Evolutionary conservation across 2,329 filamentous ascomycete species (phyloP).

Genomic region (Neonectria faginata): DNA sequence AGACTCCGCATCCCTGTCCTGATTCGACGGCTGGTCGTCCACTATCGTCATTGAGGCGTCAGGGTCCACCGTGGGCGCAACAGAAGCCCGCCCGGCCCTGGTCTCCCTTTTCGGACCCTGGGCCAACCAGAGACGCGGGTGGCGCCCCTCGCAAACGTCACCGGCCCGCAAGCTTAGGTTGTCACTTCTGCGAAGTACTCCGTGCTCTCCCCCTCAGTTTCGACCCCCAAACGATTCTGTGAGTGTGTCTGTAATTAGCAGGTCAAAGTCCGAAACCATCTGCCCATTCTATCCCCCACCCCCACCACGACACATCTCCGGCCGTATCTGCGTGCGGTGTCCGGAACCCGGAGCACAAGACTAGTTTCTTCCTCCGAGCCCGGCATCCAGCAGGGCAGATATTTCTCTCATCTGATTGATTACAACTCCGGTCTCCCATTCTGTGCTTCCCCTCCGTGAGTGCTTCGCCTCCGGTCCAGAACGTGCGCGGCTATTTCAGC

Average conservation of each 20-base stretch:
- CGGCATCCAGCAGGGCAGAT: constrained; percentile 6
- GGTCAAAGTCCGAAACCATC: not conserved
- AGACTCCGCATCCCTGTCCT: constrained; percentile 3
- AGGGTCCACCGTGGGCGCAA: constrained; percentile 45
- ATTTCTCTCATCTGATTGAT: not conserved
- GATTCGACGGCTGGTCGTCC: constrained; percentile 5
- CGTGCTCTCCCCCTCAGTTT: not conserved
- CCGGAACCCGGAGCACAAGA: constrained; percentile 12
- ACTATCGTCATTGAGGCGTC: constrained; percentile 43
- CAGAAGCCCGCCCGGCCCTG: constrained; percentile 1
- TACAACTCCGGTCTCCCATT: not conserved
- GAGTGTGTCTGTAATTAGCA: not conserved
- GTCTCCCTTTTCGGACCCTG: not conserved
- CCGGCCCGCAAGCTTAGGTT: constrained; percentile 34
- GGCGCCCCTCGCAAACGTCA: constrained; percentile 42
- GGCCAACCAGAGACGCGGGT: constrained; percentile 38
- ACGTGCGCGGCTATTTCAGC: not conserved
- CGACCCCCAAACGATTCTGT: not conserved
- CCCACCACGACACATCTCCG: not conserved
- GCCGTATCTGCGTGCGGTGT: not conserved
- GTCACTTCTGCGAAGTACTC: not conserved
- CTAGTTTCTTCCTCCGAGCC: constrained; percentile 2
- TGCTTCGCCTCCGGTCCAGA: not conserved
- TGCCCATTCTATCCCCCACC: constrained; percentile 8
- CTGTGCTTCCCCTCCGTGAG: not conserved